Evolutionary conservation across 352 stramenopile genomes (phyloP).

Genomic region (Globisporangium polare): DNA sequence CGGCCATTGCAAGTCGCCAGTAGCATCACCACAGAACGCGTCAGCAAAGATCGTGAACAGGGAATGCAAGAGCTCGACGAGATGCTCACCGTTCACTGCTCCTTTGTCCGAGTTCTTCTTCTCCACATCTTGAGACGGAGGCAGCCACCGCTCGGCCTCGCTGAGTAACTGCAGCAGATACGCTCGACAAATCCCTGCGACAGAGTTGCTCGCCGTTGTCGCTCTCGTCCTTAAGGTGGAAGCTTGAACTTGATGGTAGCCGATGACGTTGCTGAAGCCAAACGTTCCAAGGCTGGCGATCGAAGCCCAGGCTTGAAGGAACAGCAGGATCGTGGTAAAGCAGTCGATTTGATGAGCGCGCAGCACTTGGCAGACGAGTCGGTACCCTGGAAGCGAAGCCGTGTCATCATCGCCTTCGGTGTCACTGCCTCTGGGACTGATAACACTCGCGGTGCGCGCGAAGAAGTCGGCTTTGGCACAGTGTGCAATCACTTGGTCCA

Average conservation of each 20-base stretch:
- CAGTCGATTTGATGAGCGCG: neutral
- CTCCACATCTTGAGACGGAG: neutral
- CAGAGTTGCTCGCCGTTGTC: neutral
- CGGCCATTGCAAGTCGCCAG: neutral
- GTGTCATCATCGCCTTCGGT: neutral
- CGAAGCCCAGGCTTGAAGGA: constrained; percentile 5
- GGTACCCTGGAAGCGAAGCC: constrained; percentile 20
- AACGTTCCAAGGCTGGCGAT: neutral
- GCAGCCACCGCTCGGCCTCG: neutral
- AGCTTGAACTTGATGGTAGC: neutral
- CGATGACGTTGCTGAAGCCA: neutral
- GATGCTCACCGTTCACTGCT: constrained; percentile 10
- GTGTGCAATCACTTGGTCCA: constrained; percentile 25
- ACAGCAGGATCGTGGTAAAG: neutral
- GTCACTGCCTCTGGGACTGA: neutral
- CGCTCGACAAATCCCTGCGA: constrained; percentile 2
- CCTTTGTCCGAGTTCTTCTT: neutral
- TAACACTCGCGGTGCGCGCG: neutral
- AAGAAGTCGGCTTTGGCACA: constrained; percentile 37
- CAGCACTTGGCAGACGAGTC: constrained; percentile 10
- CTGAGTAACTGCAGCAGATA: constrained; percentile 13
- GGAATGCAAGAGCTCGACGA: constrained; percentile 13
- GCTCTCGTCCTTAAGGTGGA: neutral
- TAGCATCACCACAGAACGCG: neutral
- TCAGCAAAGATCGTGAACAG: constrained; percentile 15